Evolutionary conservation across 2,329 filamentous ascomycete genomes (phyloP), one percentile per base, ranked within the genome.

Genomic region (Colletotrichum plurivorum): DNA sequence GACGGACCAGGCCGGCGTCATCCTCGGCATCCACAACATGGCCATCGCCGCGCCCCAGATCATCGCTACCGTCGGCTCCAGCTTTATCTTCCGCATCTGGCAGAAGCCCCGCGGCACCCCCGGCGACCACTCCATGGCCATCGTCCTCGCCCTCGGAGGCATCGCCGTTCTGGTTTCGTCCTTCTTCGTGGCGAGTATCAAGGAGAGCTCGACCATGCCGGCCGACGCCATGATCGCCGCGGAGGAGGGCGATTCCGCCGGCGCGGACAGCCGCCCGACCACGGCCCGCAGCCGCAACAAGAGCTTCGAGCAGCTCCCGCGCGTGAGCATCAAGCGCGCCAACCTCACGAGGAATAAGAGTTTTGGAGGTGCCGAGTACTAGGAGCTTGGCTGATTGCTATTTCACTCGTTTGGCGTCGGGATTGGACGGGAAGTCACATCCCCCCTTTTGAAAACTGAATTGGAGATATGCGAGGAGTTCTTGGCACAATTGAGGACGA

Each of bases 11-110:
- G 94, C 94, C 5, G 94, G 95, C 49, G 93, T 98, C 48, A 94
- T 98, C 52, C 87, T 98, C 2, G 95, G 95, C 9, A 94, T 98
- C 63, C 95, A 98, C 84, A 98, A 98, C 79, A 95, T 98, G 82
- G 92, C 95, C 16, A 93, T 98, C 73, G 94, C 95, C 1, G 91
- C 94, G 5, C 95, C 95, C 1, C 95, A 98, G 78, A 95, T 98
- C 70, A 87, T 98, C 63, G 94, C 95, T 12, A 98, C 94, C 6
- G 82, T 98, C 31, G 90, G 93, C 25, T 95, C 93, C 69, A 94
- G 92, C 76, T 84, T 92, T 69, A 93, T 98, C 71, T 98, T 98
- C 83, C 91, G 90, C 76, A 83, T 92, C 48, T 88, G 95, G 75
- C 95, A 98, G 82, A 97, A 97, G 80, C 94, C 94, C 0, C 88